Evolutionary conservation across 441 rosid species (phyloP).

Genomic region (Breynia disticha): DNA sequence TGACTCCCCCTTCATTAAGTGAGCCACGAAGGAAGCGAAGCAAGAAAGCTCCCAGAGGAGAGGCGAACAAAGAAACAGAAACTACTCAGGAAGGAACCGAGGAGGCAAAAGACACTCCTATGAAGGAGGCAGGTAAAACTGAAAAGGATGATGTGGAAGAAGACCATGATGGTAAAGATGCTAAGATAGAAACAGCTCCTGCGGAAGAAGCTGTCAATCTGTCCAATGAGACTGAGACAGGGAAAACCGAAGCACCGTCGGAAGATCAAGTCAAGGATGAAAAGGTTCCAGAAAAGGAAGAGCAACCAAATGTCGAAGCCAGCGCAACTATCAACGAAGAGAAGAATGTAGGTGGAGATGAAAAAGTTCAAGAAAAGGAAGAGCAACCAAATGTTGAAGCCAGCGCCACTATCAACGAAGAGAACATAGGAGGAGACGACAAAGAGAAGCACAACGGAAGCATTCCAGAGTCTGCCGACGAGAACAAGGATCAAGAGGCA

Average conservation of each 20-base stretch:
- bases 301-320: slow-evolving; percentile 15
- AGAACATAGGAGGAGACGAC: slow-evolving; percentile 17
- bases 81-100: slow-evolving; percentile 22
- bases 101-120: slow-evolving; percentile 23
- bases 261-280: slow-evolving; percentile 18
- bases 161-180: slow-evolving; percentile 18
- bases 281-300: background rate
- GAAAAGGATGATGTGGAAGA: slow-evolving; percentile 20
- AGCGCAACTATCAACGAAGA: slow-evolving; percentile 9
- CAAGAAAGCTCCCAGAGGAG: slow-evolving; percentile 39
- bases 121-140: slow-evolving; percentile 26
- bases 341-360: slow-evolving; percentile 16
- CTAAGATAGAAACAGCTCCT: slow-evolving; percentile 18
- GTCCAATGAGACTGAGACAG: slow-evolving; percentile 18
- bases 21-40: slow-evolving; percentile 61
- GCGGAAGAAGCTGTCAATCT: slow-evolving; percentile 12
- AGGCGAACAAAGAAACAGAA: slow-evolving; percentile 31
- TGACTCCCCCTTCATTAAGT: slow-evolving; percentile 35
- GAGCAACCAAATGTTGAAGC: slow-evolving; percentile 16
- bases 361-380: slow-evolving; percentile 5
- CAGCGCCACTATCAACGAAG: slow-evolving; percentile 7
- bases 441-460: slow-evolving; percentile 15
- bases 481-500: slow-evolving; percentile 22
- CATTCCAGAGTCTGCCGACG: slow-evolving; percentile 19
- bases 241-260: slow-evolving; percentile 11